Base-by-base conservation (phyloP, 768 basidiomycete genomes). In the Phylloporus sp. region DNA sequence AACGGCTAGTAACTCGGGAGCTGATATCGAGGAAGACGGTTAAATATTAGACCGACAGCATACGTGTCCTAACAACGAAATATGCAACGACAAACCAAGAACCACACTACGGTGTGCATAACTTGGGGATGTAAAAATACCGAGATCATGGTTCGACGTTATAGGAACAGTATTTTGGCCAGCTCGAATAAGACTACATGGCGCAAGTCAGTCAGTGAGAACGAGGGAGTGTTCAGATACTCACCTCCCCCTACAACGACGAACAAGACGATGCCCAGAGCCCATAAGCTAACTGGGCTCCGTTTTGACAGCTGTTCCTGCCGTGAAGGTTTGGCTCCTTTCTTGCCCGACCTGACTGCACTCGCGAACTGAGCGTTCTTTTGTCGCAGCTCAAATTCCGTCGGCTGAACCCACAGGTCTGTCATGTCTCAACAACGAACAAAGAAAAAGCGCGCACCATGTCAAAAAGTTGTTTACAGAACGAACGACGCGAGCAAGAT, bases 321-420 rank as follows among this genome's bases (percentile, higher is more conserved):
- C 53, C 85, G 77, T 46, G 89, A 90, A 12, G 76, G 75, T 57
- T 86, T 85, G 53, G 80, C 77, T 2, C 86, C 80, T 42, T 88
- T 87, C 76, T 89, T 91, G 60, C 90, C 90, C 32, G 79, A 69
- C 56, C 80, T 81, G 56, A 81, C 84, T 54, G 84, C 82, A 53
- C 77, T 81, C 35, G 85, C 86, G 70, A 93, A 93, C 71, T 90
- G 85, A 51, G 78, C 79, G 69, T 91, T 93, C 69, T 82, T 81
- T 63, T 83, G 81, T 59, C 87, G 84, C 71, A 91, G 78, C 62
- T 91, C 89, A 66, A 88, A 90, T 75, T 87, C 81, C 49, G 85
- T 88, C 47, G 88, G 88, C 87, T 90, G 61, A 5, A 42, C 35
- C 0, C 18, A 47, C 13, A 51, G 26, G 35, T 45, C 20, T 35